A percentile compares a stretch with the other conserved stretches of the same genome.
Conservation (phyloP, 305 asterid species). For the Fraxinus greggii region DNA sequence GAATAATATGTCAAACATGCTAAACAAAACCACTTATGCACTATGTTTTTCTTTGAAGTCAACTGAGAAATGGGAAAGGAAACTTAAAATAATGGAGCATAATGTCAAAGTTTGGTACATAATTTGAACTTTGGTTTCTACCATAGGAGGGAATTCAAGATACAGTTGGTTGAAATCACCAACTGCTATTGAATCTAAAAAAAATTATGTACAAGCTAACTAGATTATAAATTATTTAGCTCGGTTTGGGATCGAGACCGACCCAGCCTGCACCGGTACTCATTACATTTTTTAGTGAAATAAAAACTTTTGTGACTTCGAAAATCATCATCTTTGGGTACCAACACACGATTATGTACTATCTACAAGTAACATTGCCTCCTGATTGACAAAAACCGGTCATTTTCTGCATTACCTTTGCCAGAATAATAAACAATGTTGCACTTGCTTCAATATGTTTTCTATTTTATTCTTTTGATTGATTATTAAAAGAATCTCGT, state of each 20-base stretch:
- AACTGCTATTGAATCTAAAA: neutral
- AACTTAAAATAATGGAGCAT: slow-evolving; percentile 10
- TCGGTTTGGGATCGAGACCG: neutral
- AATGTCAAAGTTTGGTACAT: slow-evolving; percentile 43
- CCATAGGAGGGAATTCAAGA: slow-evolving; percentile 15
- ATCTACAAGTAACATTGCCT: neutral
- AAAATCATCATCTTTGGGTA: neutral
- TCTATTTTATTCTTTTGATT: neutral
- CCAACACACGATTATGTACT: neutral
- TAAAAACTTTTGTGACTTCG: neutral
- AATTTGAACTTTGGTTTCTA: slow-evolving; percentile 27
- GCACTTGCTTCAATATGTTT: slow-evolving; percentile 28
- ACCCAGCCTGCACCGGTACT: neutral
- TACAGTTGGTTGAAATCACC: slow-evolving; percentile 34
- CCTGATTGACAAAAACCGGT: neutral
- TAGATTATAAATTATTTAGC: neutral
- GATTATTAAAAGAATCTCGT: slow-evolving; percentile 16
- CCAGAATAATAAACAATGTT: slow-evolving; percentile 4
- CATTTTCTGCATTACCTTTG: neutral
- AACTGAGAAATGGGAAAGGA: slow-evolving; percentile 20
- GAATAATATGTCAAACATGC: neutral
- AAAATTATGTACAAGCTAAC: no score
- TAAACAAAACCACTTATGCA: neutral
- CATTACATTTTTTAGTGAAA: neutral
- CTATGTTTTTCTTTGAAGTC: slow-evolving; percentile 14